Percentiles rank a stretch among this genome's conserved stretches.
phyloP scores from a whole-genome alignment of 202 grass and related monocot genomes.

The Zoysia matrella region DNA sequence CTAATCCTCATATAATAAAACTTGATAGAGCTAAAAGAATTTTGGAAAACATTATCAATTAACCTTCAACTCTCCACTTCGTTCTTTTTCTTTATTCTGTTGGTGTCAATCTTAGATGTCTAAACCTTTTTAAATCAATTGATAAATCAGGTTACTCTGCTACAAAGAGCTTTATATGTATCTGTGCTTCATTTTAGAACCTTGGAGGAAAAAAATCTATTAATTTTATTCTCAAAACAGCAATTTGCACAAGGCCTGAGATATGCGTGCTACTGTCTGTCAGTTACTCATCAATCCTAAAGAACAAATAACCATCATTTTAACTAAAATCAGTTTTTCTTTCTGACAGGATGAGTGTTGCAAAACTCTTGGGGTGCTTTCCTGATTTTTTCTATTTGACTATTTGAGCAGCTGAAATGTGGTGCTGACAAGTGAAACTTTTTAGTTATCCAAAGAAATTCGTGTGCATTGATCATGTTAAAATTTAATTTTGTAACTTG shows the following conservation, averaged over 20 bases:
- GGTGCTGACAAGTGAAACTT: not conserved
- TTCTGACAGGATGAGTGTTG: too few species aligned
- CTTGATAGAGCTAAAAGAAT: not conserved
- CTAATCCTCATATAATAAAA: not conserved
- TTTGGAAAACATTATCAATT: not conserved
- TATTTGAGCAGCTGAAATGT: too few species aligned
- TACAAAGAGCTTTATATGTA: not conserved
- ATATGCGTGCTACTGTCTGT: not conserved
- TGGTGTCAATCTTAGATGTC: not conserved
- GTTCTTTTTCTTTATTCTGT: not conserved
- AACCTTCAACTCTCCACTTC: not conserved
- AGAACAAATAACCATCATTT: constrained; percentile 1
- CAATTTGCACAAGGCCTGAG: not conserved
- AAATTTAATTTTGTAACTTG: not conserved
- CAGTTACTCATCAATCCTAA: not conserved
- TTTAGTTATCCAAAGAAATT: constrained; percentile 1
- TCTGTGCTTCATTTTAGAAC: not conserved
- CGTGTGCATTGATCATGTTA: not conserved
- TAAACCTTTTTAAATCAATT: constrained; percentile 14
- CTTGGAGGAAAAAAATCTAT: not conserved
- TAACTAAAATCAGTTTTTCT: not conserved
- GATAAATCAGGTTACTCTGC: not conserved
- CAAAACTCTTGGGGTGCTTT: too few species aligned
- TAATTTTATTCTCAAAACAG: not conserved
- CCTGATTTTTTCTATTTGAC: too few species aligned